phyloP scores from a whole-genome alignment of 2,329 filamentous ascomycete species.

The Ophiostoma perfectum region DNA sequence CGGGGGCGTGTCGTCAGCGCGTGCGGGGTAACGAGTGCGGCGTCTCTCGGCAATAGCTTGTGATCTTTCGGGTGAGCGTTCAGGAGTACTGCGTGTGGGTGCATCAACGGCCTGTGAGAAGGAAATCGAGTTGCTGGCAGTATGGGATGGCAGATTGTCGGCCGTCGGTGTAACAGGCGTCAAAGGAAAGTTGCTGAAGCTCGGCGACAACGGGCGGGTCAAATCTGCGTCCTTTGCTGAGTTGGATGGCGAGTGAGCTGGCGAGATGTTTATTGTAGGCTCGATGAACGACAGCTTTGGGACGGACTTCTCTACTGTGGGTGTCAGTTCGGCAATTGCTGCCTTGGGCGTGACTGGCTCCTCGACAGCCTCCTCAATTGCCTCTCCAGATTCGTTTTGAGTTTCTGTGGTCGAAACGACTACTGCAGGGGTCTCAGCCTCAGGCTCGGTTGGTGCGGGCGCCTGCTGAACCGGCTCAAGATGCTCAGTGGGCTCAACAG shows the following conservation, averaged over 20 bases:
- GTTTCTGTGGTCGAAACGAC: neutral
- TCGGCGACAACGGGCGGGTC: neutral
- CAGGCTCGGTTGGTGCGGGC: neutral
- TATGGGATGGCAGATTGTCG: neutral
- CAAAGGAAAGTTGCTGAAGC: neutral
- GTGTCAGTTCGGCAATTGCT: neutral
- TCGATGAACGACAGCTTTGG: neutral
- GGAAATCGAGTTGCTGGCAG: neutral
- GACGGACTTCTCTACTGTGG: neutral
- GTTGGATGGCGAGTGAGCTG: neutral
- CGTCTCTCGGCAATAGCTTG: constrained; percentile 12
- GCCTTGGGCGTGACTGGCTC: neutral
- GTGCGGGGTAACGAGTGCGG: neutral
- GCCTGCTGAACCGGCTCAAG: neutral
- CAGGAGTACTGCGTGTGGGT: neutral
- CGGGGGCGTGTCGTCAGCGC: constrained; percentile 11
- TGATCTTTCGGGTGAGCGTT: neutral
- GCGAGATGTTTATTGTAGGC: neutral
- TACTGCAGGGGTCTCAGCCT: neutral
- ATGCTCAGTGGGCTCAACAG: neutral
- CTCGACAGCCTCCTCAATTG: neutral
- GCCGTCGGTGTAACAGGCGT: constrained; percentile 8
- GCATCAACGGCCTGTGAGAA: neutral
- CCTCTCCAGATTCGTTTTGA: neutral
- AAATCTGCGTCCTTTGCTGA: neutral